phyloP scores from a whole-genome alignment of 2,329 filamentous ascomycete genomes.

The Fusarium sp. region DNA sequence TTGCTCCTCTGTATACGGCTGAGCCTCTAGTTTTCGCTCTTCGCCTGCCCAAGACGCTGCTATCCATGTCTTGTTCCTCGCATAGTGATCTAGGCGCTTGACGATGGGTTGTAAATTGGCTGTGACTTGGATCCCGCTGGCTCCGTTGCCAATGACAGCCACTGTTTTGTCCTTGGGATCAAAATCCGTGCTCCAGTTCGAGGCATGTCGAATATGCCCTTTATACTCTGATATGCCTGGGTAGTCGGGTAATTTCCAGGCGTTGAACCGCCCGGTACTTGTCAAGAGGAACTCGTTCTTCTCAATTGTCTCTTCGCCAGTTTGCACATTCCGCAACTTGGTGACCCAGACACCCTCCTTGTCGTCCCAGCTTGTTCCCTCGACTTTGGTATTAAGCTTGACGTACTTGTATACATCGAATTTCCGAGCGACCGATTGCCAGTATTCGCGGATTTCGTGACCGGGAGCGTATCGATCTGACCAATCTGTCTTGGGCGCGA shows the following conservation, averaged over 20 bases:
- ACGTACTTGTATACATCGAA: constrained; percentile 72
- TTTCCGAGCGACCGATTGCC: constrained; percentile 72
- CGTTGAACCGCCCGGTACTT: constrained; percentile 75
- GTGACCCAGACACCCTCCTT: constrained; percentile 67
- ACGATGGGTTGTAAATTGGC: constrained; percentile 65
- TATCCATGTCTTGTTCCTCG: constrained; percentile 75
- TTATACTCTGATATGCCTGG: constrained; percentile 67
- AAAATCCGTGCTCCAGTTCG: constrained; percentile 68
- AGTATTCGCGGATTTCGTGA: constrained; percentile 75
- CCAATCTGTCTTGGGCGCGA: constrained; percentile 77
- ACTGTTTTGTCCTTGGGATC: constrained; percentile 63
- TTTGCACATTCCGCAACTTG: constrained; percentile 57
- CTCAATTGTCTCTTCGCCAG: constrained; percentile 56
- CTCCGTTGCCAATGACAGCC: constrained; percentile 73
- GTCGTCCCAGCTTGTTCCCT: constrained; percentile 67
- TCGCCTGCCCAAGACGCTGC: constrained; percentile 70
- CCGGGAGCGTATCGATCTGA: constrained; percentile 75
- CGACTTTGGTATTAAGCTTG: constrained; percentile 67
- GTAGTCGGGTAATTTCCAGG: constrained; percentile 72
- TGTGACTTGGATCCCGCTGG: constrained; percentile 69
- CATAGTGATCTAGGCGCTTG: constrained; percentile 71
- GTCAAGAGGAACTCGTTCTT: constrained; percentile 72
- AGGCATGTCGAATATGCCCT: constrained; percentile 70
- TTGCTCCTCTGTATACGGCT: constrained; percentile 67
- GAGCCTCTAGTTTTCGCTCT: constrained; percentile 67